Base-by-base conservation (phyloP, 2,329 filamentous ascomycete species). In the Xylariaceae sp. region DNA sequence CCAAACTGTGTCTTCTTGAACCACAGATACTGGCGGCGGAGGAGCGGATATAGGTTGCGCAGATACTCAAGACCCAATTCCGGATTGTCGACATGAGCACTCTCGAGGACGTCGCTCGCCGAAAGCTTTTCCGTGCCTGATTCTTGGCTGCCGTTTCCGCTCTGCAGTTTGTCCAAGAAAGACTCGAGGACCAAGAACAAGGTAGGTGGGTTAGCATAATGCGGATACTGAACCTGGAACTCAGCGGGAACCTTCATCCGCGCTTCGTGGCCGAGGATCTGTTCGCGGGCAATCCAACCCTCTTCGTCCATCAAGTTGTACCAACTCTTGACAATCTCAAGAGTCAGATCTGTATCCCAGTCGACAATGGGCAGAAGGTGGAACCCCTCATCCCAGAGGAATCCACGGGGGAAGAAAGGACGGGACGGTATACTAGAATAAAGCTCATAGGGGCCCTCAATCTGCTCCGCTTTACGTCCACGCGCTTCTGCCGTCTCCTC, bases 321-420 rank as follows among this genome's bases (percentile, higher is more conserved):
- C 94, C 94, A 99, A 70, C 89, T 96, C 71, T 87, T 89, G 54
- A 97, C 81, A 57, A 99, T 90, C 55, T 96, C 90, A 30, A 87
- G 73, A 3, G 89, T 85, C 45, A 97, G 78, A 63, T 96, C 91
- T 45, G 90, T 82, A 66, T 99, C 94, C 88, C 91, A 99, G 58
- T 99, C 92, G 17, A 90, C 80, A 47, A 99, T 85, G 1, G 91
- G 91, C 42, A 96, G 75, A 33, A 99, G 75, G 64, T 99, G 94
- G 71, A 97, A 99, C 0, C 94, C 94, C 68, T 99, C 94, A 62
- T 99, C 94, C 94, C 94, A 99, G 4, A 97, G 77, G 67, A 99
- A 99, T 1, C 94, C 94, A 53, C 94, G 81, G 1, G 94, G 94
- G 71, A 99, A 99, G 75, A 99, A 99, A 0, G 94, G 89, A 5